A percentile compares a stretch with the other conserved stretches of the same genome.
These are phyloP conservation scores for Emericellopsis atlantica DNA, from an alignment of 2,329 filamentous ascomycete species.

Conservation along the genomic window DNA sequence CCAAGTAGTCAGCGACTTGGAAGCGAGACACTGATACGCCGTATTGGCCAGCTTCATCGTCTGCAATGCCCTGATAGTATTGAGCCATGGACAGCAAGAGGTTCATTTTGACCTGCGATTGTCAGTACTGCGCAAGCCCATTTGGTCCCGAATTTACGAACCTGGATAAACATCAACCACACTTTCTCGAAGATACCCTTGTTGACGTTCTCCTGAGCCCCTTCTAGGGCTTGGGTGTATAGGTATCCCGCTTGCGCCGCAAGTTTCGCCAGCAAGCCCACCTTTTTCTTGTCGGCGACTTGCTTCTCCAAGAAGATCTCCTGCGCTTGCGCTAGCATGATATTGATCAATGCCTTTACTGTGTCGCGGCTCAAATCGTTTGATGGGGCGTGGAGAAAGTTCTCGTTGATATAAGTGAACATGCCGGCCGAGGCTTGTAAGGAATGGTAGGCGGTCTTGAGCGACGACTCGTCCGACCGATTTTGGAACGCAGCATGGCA, in stretches of 20 bases:
- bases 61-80: slow-evolving; percentile 85
- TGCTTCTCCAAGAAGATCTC: slow-evolving; percentile 98
- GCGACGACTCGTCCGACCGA: slow-evolving; percentile 76
- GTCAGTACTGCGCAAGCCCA: neutral
- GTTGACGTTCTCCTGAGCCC: slow-evolving; percentile 81
- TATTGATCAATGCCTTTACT: slow-evolving; percentile 82
- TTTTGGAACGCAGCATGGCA: slow-evolving; percentile 92
- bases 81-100: slow-evolving; percentile 79
- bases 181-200: slow-evolving; percentile 90
- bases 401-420: slow-evolving; percentile 99
- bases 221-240: slow-evolving; percentile 79
- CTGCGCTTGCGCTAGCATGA: slow-evolving; percentile 92
- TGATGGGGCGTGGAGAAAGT: slow-evolving; percentile 93
- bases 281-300: slow-evolving; percentile 83
- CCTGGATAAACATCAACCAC: slow-evolving; percentile 75
- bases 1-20: slow-evolving; percentile 65
- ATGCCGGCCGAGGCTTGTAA: slow-evolving; percentile 97
- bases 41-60: slow-evolving; percentile 79
- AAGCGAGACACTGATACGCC: slow-evolving; percentile 75
- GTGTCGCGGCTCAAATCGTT: slow-evolving; percentile 94
- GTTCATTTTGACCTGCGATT: slow-evolving; percentile 57
- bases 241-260: slow-evolving; percentile 83
- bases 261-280: slow-evolving; percentile 80
- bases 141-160: slow-evolving; percentile 21
- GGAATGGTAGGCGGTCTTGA: slow-evolving; percentile 95